Base-by-base conservation (phyloP, 257 asterid genomes). In the Penstemon davidsonii region DNA sequence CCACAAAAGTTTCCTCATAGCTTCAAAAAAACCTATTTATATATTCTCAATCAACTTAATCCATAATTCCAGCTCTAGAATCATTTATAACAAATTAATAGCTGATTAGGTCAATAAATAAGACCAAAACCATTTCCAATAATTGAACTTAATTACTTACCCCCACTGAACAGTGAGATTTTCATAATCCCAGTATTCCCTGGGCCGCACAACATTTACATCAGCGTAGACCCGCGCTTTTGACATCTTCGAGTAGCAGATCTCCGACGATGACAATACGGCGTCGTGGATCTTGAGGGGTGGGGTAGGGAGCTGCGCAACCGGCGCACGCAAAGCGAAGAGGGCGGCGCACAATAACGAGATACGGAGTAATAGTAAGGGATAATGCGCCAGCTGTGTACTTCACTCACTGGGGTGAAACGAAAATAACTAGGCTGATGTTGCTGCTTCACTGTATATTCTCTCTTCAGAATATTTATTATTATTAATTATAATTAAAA, bases 111-210 rank as follows among this genome's bases (percentile, higher is more conserved):
- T 25, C 33, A 25, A 25, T 25, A 25, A 25, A 25, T 25, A 25
- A 1, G 33, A 25, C 33, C 1, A 25, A 25, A 25, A 25, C 33
- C 2, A 25, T 25, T 25, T 25, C 33, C 40, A 66, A 12, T 9
- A 53, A 53, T n/a, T 43, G 41, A 39, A 67, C 7, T 52, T 4
- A 38, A 43, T 7, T 46, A 66, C 61, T 54, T 78, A 81, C 87
- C 85, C 85, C 85, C 87, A 82, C 55, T 79, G 85, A 52, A 82
- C 84, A 59, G 79, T 66, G 69, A 82, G 85, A 60, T 85, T 76
- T 61, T 70, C 87, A 63, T 81, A 84, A 81, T 77, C 83, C 82
- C 87, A 84, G 67, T 84, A 84, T 53, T 84, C 90, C 49, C 76
- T 81, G 38, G 90, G 90, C 43, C 87, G 87, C 59, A 78, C 71